Evolutionary conservation across 2,329 filamentous ascomycete genomes (phyloP).

Genomic region (Leptographium procerum): DNA sequence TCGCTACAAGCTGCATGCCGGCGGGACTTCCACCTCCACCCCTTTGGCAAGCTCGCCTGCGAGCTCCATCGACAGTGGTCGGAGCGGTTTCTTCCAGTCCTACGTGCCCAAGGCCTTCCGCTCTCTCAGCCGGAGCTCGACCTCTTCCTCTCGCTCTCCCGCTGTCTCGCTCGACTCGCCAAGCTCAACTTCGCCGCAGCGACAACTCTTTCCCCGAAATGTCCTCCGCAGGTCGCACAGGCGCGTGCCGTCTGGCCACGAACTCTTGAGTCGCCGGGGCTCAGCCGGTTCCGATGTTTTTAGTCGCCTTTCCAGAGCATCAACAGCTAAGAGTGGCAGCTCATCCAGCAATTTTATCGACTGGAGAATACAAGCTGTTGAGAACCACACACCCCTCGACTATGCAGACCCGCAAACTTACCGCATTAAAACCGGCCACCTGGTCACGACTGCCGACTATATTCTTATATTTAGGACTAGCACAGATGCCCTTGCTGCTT

Average conservation of each 20-base stretch:
- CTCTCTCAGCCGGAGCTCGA: constrained; percentile 15
- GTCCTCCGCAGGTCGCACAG: constrained; percentile 12
- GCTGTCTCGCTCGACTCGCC: constrained; percentile 4
- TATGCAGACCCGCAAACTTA: constrained; percentile 22
- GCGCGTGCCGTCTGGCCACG: constrained; percentile 11
- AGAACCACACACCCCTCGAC: constrained; percentile 34
- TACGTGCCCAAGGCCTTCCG: constrained; percentile 14
- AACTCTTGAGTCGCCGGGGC: constrained; percentile 15
- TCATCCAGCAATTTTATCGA: constrained; percentile 19
- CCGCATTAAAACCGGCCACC: constrained; percentile 36
- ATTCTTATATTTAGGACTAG: constrained; percentile 38
- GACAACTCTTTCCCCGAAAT: constrained; percentile 9
- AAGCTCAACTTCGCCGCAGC: constrained; percentile 1
- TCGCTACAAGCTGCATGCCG: constrained; percentile 10
- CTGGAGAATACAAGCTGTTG: constrained; percentile 21
- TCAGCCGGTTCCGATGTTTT: constrained; percentile 20
- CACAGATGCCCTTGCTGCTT: constrained; percentile 34
- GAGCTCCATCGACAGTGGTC: constrained; percentile 15
- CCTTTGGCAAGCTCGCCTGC: constrained; percentile 12
- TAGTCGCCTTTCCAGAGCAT: constrained; percentile 15
- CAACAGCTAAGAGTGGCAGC: constrained; percentile 17
- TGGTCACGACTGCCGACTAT: constrained; percentile 40
- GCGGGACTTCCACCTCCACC: constrained; percentile 2
- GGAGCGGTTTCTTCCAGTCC: constrained; percentile 15
- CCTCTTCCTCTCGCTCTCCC: neutral